Percentiles rank a stretch among this genome's conserved stretches.
Conservation (phyloP, 2,329 filamentous ascomycete species). For the Aspergillus ochraceoroseus region DNA sequence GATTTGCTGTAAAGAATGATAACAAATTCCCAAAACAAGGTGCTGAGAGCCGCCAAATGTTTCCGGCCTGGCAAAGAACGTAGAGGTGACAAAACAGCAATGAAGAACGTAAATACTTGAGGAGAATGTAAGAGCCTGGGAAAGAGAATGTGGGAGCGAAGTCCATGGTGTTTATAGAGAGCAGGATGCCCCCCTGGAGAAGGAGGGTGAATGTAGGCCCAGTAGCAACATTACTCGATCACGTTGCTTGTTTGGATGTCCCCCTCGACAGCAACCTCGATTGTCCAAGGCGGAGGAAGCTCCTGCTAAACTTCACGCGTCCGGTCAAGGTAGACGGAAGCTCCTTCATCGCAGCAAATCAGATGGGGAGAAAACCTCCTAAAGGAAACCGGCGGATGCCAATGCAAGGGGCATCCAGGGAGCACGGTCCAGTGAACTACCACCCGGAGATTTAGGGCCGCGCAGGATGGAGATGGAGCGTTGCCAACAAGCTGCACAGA, state of each 20-base stretch:
- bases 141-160: constrained; percentile 45
- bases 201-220: constrained; percentile 29
- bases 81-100: constrained; percentile 30
- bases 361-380: constrained; percentile 33
- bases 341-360: constrained; percentile 38
- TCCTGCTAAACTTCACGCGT: constrained; percentile 31
- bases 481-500: constrained; percentile 23
- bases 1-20: constrained; percentile 40
- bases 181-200: constrained; percentile 29
- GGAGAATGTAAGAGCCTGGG: constrained; percentile 43
- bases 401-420: constrained; percentile 36
- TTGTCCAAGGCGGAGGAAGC: constrained; percentile 29
- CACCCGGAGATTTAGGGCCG: constrained; percentile 34
- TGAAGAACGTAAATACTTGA: constrained; percentile 38
- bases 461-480: constrained; percentile 22
- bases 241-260: constrained; percentile 32
- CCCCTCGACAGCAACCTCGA: constrained; percentile 38
- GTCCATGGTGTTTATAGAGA: constrained; percentile 42
- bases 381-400: constrained; percentile 29
- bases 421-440: constrained; percentile 37
- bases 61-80: constrained; percentile 39
- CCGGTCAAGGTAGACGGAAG: constrained; percentile 25
- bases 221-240: constrained; percentile 36
- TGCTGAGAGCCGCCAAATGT: constrained; percentile 35
- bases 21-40: constrained; percentile 38